Percentiles rank a stretch among this genome's conserved stretches.
These are phyloP conservation scores for Fusarium sp. DNA, from an alignment of 2,329 filamentous ascomycete genomes.

Conservation along the genomic window DNA sequence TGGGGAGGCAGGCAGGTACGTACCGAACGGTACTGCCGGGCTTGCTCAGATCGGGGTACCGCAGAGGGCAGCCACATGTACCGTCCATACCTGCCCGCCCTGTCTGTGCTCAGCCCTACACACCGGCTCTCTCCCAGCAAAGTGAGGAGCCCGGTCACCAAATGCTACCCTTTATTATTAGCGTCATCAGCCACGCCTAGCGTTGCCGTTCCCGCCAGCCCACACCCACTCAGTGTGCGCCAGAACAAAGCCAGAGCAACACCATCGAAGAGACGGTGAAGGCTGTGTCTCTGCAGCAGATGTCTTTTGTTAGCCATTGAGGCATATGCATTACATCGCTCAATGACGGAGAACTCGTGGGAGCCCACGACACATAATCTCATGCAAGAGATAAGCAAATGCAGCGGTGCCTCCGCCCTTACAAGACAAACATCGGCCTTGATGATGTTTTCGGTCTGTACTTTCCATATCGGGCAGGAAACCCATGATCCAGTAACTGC, in stretches of 20 bases:
- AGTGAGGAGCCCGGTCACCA: slow-evolving; percentile 21
- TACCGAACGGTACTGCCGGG: slow-evolving; percentile 18
- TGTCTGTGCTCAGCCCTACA: slow-evolving; percentile 47
- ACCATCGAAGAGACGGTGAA: slow-evolving; percentile 36
- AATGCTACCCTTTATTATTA: slow-evolving; percentile 43
- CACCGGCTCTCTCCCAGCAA: slow-evolving; percentile 33
- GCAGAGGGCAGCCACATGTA: slow-evolving; percentile 16
- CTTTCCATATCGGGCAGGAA: neutral
- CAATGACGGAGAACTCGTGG: neutral
- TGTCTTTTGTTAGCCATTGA: neutral
- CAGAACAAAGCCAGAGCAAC: slow-evolving; percentile 10
- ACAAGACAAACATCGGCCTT: neutral
- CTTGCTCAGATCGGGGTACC: slow-evolving; percentile 20
- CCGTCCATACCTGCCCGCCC: slow-evolving; percentile 17
- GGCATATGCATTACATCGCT: neutral
- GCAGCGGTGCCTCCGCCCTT: slow-evolving; percentile 7
- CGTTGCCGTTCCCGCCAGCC: slow-evolving; percentile 42
- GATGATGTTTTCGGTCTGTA: neutral
- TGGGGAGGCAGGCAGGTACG: slow-evolving; percentile 1
- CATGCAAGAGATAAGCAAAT: neutral
- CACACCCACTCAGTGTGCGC: slow-evolving; percentile 27
- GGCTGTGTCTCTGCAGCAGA: slow-evolving; percentile 26
- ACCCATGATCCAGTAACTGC: slow-evolving; percentile 22
- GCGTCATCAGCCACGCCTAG: slow-evolving; percentile 45
- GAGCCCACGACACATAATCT: neutral